phyloP scores from a whole-genome alignment of 1,284 basidiomycete species.

The Cutaneotrichosporon cavernicola region DNA sequence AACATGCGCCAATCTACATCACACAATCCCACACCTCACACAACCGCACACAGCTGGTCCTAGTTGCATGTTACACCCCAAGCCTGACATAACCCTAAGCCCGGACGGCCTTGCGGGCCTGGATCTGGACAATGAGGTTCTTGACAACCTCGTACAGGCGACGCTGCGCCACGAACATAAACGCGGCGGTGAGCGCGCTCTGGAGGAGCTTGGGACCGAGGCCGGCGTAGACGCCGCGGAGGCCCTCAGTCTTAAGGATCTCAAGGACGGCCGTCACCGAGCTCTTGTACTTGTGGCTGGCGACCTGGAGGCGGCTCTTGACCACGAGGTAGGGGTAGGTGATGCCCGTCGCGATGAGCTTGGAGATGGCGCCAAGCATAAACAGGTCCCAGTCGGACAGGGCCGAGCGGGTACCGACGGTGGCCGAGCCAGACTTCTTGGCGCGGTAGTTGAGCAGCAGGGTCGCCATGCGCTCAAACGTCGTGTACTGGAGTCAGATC shows the following conservation, averaged over 20 bases:
- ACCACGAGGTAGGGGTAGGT: slow-evolving; percentile 54
- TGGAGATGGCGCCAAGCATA: slow-evolving; percentile 82
- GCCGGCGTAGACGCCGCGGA: slow-evolving; percentile 75
- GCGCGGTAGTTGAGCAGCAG: slow-evolving; percentile 38
- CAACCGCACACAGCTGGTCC: background rate
- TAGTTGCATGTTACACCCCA: slow-evolving; percentile 8
- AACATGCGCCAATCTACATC: background rate
- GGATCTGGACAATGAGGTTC: slow-evolving; percentile 34
- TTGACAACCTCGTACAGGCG: slow-evolving; percentile 58
- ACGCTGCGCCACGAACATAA: slow-evolving; percentile 80
- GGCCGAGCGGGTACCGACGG: slow-evolving; percentile 46
- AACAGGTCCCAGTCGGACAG: slow-evolving; percentile 86
- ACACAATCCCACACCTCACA: background rate
- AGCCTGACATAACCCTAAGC: background rate
- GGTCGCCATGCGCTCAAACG: slow-evolving; percentile 70
- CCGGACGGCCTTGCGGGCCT: slow-evolving; percentile 10
- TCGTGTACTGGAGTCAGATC: slow-evolving; percentile 61
- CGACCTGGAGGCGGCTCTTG: slow-evolving; percentile 54
- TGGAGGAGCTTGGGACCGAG: slow-evolving; percentile 80
- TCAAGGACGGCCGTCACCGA: slow-evolving; percentile 47
- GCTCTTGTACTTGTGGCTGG: slow-evolving; percentile 54
- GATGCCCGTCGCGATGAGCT: slow-evolving; percentile 59
- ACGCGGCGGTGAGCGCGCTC: slow-evolving; percentile 84
- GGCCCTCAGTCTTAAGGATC: slow-evolving; percentile 73
- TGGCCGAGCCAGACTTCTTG: slow-evolving; percentile 54